Conservation (phyloP, 163 green algal genomes). For the Chlorella variabilis region DNA sequence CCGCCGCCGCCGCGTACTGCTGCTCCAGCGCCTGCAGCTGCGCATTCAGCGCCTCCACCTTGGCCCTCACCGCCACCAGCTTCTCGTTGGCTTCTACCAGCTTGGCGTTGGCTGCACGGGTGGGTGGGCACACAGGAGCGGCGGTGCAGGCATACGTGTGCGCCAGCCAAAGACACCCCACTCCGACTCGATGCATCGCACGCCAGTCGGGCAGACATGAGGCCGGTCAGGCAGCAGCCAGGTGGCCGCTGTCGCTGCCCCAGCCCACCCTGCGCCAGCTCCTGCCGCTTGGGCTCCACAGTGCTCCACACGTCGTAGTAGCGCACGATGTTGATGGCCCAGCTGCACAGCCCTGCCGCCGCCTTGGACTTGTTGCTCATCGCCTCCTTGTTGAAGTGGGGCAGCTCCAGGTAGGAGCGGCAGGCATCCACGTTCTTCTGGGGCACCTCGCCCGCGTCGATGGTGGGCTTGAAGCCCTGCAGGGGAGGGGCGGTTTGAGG, state of each 20-base stretch:
- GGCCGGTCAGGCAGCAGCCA: no score
- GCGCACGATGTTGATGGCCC: constrained; percentile 86
- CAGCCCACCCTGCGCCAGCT: constrained; percentile 60
- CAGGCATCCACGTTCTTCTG: constrained; percentile 84
- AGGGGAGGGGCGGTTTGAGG: no score
- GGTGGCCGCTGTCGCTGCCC: no score
- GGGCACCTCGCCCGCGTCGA: constrained; percentile 76
- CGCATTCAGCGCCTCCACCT: constrained; percentile 57
- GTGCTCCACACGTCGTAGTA: constrained; percentile 79
- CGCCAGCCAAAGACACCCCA: no score
- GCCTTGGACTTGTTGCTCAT: constrained; percentile 85
- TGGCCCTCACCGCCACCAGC: constrained; percentile 76
- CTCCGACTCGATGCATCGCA: no score
- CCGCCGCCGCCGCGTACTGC: constrained; percentile 73
- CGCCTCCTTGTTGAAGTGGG: constrained; percentile 90
- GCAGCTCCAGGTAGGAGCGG: constrained; percentile 71
- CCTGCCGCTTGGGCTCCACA: constrained; percentile 81
- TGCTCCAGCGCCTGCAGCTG: constrained; percentile 77
- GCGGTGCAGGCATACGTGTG: no score
- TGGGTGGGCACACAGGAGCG: no score
- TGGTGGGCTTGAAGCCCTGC: constrained; percentile 52
- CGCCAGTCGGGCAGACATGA: no score
- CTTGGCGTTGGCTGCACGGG: constrained; percentile 75
- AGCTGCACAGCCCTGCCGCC: constrained; percentile 84
- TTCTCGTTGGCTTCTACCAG: constrained; percentile 81